Evolutionary conservation across 2,329 filamentous ascomycete species (phyloP).

Genomic region (Rhynchosporium graminicola): DNA sequence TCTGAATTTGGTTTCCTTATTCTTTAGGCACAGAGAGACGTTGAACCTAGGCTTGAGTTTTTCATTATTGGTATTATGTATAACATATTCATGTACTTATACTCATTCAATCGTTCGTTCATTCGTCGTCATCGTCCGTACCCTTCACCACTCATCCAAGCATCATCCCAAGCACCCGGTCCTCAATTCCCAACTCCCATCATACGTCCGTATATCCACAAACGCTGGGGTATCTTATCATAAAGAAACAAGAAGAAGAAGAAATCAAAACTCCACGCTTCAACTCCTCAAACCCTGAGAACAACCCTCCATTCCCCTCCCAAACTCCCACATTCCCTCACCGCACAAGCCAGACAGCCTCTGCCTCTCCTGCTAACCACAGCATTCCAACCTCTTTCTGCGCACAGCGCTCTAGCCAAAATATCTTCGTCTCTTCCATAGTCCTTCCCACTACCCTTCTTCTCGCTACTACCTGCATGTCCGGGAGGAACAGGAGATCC

Average conservation of each 20-base stretch:
- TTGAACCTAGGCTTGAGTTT: no score
- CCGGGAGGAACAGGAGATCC: no score
- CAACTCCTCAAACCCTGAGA: slow-evolving; percentile 25
- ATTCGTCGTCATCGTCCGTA: no score
- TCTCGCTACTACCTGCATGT: not conserved
- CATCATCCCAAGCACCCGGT: no score
- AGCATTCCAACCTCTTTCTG: slow-evolving; percentile 73
- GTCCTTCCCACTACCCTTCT: slow-evolving; percentile 2
- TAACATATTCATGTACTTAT: no score
- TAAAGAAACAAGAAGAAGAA: not conserved
- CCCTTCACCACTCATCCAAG: no score
- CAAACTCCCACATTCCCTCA: slow-evolving; percentile 72
- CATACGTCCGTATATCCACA: not conserved
- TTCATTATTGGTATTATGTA: no score
- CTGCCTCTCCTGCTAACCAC: slow-evolving; percentile 66
- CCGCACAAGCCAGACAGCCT: slow-evolving; percentile 72
- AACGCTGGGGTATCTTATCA: not conserved
- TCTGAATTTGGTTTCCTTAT: no score
- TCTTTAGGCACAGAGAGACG: no score
- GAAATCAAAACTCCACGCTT: not conserved
- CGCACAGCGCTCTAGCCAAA: slow-evolving; percentile 70
- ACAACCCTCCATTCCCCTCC: slow-evolving; percentile 50
- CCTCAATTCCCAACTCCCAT: no score
- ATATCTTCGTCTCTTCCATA: slow-evolving; percentile 66
- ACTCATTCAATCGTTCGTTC: no score